Conservation (phyloP, 2,329 filamentous ascomycete genomes). For the Curvularia lunata region DNA sequence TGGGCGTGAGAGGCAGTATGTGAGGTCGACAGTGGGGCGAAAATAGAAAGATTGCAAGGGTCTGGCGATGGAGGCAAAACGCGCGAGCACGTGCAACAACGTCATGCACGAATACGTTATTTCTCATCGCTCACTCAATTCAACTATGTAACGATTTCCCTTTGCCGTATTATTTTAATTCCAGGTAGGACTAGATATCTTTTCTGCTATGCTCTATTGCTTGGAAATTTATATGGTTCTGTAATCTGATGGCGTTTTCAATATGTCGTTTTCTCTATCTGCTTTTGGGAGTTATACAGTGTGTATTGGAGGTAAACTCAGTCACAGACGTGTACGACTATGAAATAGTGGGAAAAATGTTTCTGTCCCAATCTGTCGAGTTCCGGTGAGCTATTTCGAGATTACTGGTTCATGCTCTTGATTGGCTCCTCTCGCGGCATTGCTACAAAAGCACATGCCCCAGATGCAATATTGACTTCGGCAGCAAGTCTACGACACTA, state of each 20-base stretch:
- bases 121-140: background rate
- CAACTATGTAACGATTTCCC: background rate
- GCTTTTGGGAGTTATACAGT: background rate
- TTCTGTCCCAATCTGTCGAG: background rate
- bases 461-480: background rate
- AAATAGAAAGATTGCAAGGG: constrained; percentile 10
- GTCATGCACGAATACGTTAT: background rate
- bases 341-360: background rate
- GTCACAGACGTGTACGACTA: background rate
- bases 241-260: background rate
- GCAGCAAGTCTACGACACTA: background rate
- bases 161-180: no score
- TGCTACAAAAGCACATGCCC: background rate
- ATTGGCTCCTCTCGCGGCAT: background rate
- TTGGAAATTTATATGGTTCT: no score
- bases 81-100: constrained; percentile 18
- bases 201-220: no score
- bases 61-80: constrained; percentile 11
- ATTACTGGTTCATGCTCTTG: background rate
- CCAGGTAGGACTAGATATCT: no score
- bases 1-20: background rate
- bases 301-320: background rate
- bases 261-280: background rate
- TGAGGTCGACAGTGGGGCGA: constrained; percentile 11
- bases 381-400: background rate